Evolutionary conservation across 192 early-diverging fungal species (phyloP).

Genomic region (Geranomyces variabilis): DNA sequence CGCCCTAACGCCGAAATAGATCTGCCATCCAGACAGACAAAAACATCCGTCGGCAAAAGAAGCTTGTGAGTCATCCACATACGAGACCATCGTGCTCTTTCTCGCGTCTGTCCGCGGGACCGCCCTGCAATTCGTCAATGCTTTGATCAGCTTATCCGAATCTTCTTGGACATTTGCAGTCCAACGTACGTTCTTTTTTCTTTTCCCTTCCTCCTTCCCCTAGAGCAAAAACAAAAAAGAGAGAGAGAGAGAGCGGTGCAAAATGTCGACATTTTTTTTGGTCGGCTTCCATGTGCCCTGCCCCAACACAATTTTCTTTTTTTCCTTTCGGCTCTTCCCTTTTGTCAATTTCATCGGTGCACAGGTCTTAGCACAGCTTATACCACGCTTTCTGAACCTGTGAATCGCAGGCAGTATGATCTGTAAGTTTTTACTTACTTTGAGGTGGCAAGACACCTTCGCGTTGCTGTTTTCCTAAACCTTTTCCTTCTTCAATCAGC

Average conservation of each 20-base stretch:
- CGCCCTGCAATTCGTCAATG: neutral
- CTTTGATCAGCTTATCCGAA: neutral
- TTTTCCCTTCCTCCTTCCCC: constrained; percentile 4
- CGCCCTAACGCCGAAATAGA: neutral
- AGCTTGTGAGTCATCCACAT: constrained; percentile 34
- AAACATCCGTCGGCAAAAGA: constrained; percentile 39
- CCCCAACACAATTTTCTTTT: neutral
- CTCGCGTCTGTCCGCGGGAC: neutral
- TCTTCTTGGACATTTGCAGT: constrained; percentile 18
- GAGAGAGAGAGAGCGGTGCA: too few species aligned
- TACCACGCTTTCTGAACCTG: constrained; percentile 31
- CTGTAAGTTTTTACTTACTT: constrained; percentile 26
- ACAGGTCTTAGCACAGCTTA: constrained; percentile 29
- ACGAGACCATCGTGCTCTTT: neutral
- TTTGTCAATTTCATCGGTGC: neutral
- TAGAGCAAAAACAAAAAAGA: neutral
- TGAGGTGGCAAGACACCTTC: too few species aligned
- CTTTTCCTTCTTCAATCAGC: too few species aligned
- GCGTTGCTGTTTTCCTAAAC: too few species aligned
- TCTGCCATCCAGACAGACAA: constrained; percentile 39
- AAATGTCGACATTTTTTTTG: too few species aligned
- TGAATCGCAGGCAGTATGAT: constrained; percentile 31
- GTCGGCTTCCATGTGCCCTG: too few species aligned
- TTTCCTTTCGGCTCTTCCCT: neutral
- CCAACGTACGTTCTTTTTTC: constrained; percentile 13